Evolutionary conservation across 129 eudicot species (phyloP), one percentile per base, ranked within the genome.

Genomic region (Kitagawia praeruptora): DNA sequence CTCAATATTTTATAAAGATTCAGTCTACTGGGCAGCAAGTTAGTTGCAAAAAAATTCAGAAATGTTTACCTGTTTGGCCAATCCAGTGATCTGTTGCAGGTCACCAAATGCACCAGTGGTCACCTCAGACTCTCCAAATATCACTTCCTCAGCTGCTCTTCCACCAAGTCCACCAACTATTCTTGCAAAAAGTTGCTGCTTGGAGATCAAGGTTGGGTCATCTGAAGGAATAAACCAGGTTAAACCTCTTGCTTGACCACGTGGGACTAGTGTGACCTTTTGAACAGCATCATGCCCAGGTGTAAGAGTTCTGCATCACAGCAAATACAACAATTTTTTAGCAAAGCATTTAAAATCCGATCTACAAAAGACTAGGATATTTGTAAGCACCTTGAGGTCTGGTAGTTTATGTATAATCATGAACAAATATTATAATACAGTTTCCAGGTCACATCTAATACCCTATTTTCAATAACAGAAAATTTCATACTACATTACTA

Each of bases 91-190:
- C 89, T 95, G 99, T 75, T 95, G 99, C 34, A 95, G 82, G 85
- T 95, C 99, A 78, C 97, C 94, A 79, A 87, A 94, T 71, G 99
- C 99, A 83, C 99, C 99, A 25, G 99, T 92, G 38, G 99, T 95
- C n/a, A 95, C 97, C 92, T 95, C 99, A 34, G 97, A 84, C 81
- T 92, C 99, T 75, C 99, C 99, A 75, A 95, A 95, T 47, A 95
- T 90, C 38, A 92, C 76, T 83, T 95, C 97, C 81, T 95, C 99
- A 5, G 97, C 97, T 80, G 97, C 99, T 81, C 97, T 82, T 78
- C 99, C 99, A 76, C 99, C 99, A 44, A 95, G 96, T 64, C 99
- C 97, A 45, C 97, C 99, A 76, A 92, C 99, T 81, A 95, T 92
- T 78, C 99, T 84, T 75, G 99, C 99, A 87, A 87, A 92, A 11